phyloP scores from a whole-genome alignment of 108 stramenopile genomes.

The Craspedostauros australis region DNA sequence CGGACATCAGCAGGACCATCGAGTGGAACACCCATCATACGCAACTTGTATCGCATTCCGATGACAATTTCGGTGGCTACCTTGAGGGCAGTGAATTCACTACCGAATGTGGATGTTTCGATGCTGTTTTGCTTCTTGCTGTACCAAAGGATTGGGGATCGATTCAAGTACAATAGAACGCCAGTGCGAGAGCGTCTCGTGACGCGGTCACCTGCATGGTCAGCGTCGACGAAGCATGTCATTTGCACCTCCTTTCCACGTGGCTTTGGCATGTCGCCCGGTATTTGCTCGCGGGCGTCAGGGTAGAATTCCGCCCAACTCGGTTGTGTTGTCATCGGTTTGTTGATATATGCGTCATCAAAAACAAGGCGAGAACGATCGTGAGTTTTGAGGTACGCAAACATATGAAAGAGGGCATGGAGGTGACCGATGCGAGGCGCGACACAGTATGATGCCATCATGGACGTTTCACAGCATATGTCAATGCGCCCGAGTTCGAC shows the following conservation, averaged over 20 bases:
- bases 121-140: constrained; percentile 18
- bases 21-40: constrained; percentile 5
- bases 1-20: background rate
- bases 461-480: constrained; percentile 29
- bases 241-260: no score
- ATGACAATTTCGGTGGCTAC: constrained; percentile 14
- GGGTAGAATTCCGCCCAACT: no score
- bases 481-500: constrained; percentile 38
- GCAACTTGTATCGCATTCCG: constrained; percentile 24
- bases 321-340: no score
- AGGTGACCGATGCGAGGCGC: constrained; percentile 35
- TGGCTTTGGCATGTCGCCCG: no score
- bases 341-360: constrained; percentile 25
- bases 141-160: constrained; percentile 15
- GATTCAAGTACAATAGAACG: constrained; percentile 14
- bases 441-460: no score
- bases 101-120: no score
- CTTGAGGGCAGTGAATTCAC: constrained; percentile 16
- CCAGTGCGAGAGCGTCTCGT: constrained; percentile 19
- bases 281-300: no score
- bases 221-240: no score
- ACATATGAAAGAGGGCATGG: constrained; percentile 21
- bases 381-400: constrained; percentile 11
- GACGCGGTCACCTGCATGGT: constrained; percentile 23
- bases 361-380: constrained; percentile 21